Percentiles rank a stretch among this genome's conserved stretches.
phyloP scores from a whole-genome alignment of 2,329 filamentous ascomycete genomes.

The Sarocladiaceae sp. region DNA sequence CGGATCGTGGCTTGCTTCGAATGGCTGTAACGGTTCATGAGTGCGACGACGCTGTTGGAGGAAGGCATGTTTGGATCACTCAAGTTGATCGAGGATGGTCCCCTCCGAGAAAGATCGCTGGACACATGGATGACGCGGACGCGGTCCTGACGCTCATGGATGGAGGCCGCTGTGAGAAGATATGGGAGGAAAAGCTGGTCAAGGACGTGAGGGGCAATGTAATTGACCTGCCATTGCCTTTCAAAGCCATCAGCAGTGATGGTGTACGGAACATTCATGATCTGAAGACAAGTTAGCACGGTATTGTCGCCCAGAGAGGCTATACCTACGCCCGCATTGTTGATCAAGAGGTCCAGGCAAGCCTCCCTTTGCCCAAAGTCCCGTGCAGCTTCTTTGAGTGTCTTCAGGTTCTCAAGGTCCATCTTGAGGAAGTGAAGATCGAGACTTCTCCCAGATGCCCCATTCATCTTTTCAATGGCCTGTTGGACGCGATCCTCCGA shows the following conservation, averaged over 20 bases:
- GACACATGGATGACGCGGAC: not conserved
- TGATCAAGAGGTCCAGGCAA: constrained; percentile 17
- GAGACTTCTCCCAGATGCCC: constrained; percentile 8
- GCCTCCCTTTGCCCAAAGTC: constrained; percentile 15
- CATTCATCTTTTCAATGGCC: constrained; percentile 16
- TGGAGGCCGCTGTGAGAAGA: not conserved
- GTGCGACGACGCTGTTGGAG: not conserved
- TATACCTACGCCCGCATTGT: constrained; percentile 16
- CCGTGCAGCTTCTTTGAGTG: constrained; percentile 13
- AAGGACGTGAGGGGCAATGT: not conserved
- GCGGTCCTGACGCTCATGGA: not conserved
- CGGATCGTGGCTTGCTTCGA: not conserved
- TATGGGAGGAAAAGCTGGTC: not conserved
- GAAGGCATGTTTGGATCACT: not conserved
- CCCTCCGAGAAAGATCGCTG: not conserved
- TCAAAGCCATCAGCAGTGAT: constrained; percentile 26
- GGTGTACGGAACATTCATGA: constrained; percentile 23
- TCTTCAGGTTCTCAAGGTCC: constrained; percentile 17
- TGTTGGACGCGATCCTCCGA: constrained; percentile 15
- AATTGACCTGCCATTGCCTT: constrained; percentile 14
- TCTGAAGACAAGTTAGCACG: not conserved
- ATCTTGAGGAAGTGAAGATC: constrained; percentile 19
- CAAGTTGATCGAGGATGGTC: not conserved
- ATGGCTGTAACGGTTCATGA: not conserved
- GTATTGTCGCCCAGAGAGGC: not conserved